Conservation (phyloP, 2,329 filamentous ascomycete species). For the Aspergillus sp. region DNA sequence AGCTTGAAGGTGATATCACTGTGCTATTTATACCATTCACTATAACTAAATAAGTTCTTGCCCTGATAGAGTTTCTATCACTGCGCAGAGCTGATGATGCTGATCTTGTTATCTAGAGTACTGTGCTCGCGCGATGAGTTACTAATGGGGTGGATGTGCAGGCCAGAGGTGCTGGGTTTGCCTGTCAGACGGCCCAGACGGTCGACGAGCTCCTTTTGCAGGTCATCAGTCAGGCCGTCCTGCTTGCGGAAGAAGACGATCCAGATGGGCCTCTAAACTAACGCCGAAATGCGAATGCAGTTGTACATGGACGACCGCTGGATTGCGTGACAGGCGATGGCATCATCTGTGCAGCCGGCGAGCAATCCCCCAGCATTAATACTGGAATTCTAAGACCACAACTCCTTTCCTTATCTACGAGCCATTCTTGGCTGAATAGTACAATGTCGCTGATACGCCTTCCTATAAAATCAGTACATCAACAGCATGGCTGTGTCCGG, state of each 20-base stretch:
- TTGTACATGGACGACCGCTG: background rate
- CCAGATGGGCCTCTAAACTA: background rate
- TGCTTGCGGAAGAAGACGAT: constrained; percentile 58
- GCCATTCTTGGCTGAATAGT: constrained; percentile 7
- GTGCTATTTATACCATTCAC: constrained; percentile 45
- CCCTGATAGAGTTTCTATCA: constrained; percentile 41
- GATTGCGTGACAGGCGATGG: constrained; percentile 11
- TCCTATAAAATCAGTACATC: background rate
- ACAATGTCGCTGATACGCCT: background rate
- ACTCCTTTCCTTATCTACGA: background rate
- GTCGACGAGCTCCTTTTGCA: constrained; percentile 55
- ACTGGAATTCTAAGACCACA: background rate
- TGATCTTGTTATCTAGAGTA: constrained; percentile 50
- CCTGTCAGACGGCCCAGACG: constrained; percentile 49
- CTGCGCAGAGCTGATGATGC: constrained; percentile 47
- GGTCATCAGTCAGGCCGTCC: constrained; percentile 48
- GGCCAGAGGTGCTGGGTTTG: constrained; percentile 46
- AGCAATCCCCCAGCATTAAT: background rate
- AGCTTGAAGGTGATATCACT: constrained; percentile 52
- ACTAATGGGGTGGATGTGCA: constrained; percentile 50
- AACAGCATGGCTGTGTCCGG: background rate
- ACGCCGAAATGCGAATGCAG: constrained; percentile 1
- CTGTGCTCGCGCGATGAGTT: constrained; percentile 51
- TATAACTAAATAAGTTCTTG: constrained; percentile 23
- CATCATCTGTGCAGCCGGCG: constrained; percentile 6